Evolutionary conservation across 2,329 filamentous ascomycete species (phyloP), one percentile per base, ranked within the genome.

Genomic region (Trichoderma breve): DNA sequence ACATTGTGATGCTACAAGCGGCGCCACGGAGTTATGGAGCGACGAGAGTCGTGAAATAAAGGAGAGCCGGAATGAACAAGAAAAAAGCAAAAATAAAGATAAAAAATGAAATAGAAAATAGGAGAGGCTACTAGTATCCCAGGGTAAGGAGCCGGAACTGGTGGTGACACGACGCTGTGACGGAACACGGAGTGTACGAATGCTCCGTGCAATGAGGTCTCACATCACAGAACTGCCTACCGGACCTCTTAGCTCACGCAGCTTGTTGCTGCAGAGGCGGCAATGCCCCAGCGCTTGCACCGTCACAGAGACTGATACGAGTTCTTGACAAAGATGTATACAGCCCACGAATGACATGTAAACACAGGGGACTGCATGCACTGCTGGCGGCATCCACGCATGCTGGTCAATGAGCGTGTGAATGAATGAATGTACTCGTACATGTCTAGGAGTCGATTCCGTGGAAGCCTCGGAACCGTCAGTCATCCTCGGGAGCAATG

Each of bases 1-100:
- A 67, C 53, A 62, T 70, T 70, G 66, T 62, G 66, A 70, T 70
- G 55, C 57, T 62, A 36, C 66, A 51, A 70, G 66, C 57, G 32
- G n/a, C 39, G 55, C 58, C 55, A 14, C 64, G 53, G 55, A 61
- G 26, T 15, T 30, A 53, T 53, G 36, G 66, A 51, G 57, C 32
- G 34, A 51, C 21, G 28, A 28, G 15, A 15, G 24, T 58, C 7
- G 32, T 58, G n/a, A 51, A 47, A 34, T 32, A 32, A 47, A 51
- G 36, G 66, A 43, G 65, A 61, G 39, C 28, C 26, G 26, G 36
- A 43, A 39, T 18, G 51, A 28, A 53, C 8, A 14, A 18, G 12
- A 34, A 28, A 65, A 67, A 47, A 43, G 28, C 7, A 32, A 69
- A 18, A 47, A n/a, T 12, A 43, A 43, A 24, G 53, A n/a, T 4